Percentiles rank a stretch among this genome's conserved stretches.
Evolutionary conservation across 1,284 basidiomycete species (phyloP).

Genomic region (Moesziomyces antarcticus): DNA sequence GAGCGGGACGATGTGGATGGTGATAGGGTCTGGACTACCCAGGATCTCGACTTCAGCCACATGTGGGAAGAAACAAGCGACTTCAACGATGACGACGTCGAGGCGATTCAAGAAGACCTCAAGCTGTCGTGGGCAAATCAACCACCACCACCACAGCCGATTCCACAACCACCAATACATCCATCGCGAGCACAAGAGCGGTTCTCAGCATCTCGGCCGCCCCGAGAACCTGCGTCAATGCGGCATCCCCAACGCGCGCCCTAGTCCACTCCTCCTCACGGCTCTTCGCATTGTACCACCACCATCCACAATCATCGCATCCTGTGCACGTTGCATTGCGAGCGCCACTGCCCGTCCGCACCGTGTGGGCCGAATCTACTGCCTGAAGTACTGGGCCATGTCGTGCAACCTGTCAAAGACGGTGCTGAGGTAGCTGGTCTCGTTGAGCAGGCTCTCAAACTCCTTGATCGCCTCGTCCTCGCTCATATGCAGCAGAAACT

Average conservation of each 20-base stretch:
- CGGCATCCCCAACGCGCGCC: constrained; percentile 10
- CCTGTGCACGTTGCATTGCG: too few species aligned
- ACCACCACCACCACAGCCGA: constrained; percentile 6
- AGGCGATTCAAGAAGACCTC: constrained; percentile 20
- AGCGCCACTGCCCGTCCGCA: too few species aligned
- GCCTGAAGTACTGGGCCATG: constrained; percentile 65
- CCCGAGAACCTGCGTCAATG: constrained; percentile 31
- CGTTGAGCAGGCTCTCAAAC: constrained; percentile 91
- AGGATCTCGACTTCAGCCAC: constrained; percentile 46
- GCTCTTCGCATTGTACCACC: constrained; percentile 8
- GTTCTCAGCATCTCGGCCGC: constrained; percentile 4
- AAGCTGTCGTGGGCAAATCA: constrained; percentile 17
- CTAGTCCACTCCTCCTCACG: not conserved
- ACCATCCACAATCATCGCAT: not conserved
- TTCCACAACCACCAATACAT: not conserved
- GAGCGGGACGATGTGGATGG: constrained; percentile 14
- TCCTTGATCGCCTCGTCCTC: constrained; percentile 86
- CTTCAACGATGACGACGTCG: constrained; percentile 45
- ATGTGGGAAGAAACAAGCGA: constrained; percentile 50
- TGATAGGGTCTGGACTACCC: constrained; percentile 27
- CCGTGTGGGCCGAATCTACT: constrained; percentile 11
- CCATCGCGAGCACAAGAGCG: not conserved
- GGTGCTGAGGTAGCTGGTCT: constrained; percentile 92
- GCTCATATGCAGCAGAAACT: constrained; percentile 86
- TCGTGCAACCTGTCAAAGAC: constrained; percentile 74